These are phyloP conservation scores for Millerozyma acaciae DNA, from an alignment of 805 yeast species.

Conservation along the genomic window DNA sequence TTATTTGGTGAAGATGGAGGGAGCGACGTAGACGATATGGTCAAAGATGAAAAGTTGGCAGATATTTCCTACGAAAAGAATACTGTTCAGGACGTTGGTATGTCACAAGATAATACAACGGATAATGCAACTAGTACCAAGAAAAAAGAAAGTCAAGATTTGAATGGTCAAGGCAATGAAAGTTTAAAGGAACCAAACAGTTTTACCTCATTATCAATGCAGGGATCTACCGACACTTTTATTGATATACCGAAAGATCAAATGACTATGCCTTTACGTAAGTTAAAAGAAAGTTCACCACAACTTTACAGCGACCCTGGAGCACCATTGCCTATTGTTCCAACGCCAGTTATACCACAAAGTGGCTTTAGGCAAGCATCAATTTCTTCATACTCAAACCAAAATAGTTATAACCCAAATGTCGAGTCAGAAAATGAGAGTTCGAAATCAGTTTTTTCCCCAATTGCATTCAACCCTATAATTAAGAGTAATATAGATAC, in stretches of 20 bases:
- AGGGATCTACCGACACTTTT: constrained; percentile 13
- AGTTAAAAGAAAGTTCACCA: constrained; percentile 29
- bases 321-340: constrained; percentile 66
- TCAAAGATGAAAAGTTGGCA: constrained; percentile 4
- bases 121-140: too few species aligned
- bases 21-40: neutral
- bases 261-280: constrained; percentile 39
- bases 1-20: constrained; percentile 34
- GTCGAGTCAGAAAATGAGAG: neutral
- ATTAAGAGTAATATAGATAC: constrained; percentile 74
- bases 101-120: too few species aligned
- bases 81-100: too few species aligned
- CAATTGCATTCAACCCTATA: constrained; percentile 75
- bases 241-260: constrained; percentile 57
- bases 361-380: neutral
- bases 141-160: too few species aligned
- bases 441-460: constrained; percentile 69
- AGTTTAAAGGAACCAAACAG: too few species aligned
- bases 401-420: constrained; percentile 11
- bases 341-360: constrained; percentile 43
- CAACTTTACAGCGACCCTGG: constrained; percentile 76
- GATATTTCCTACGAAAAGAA: neutral
- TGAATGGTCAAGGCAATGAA: too few species aligned
- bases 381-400: constrained; percentile 6
- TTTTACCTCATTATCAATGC: too few species aligned